A percentile compares a stretch with the other conserved stretches of the same genome.
phyloP scores from a whole-genome alignment of 306 rosid species.

The Casuarina glauca region DNA sequence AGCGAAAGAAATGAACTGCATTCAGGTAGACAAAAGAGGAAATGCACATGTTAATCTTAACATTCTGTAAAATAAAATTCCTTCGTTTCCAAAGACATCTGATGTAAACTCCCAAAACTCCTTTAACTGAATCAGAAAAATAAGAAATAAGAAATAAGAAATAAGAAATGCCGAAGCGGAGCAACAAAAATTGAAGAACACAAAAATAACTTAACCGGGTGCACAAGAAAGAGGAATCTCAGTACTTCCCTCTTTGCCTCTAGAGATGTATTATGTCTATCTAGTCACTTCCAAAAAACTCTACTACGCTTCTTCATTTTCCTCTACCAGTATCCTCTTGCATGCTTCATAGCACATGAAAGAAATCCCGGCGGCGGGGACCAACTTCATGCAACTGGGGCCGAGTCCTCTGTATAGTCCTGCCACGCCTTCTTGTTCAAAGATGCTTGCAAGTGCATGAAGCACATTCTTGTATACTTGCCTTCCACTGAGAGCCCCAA shows the following conservation, averaged over 20 bases:
- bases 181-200: constrained; percentile 21
- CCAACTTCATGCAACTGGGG: constrained; percentile 95
- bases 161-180: neutral
- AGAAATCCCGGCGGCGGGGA: constrained; percentile 95
- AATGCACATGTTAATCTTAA: neutral
- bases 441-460: constrained; percentile 83
- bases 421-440: constrained; percentile 70
- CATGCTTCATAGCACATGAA: constrained; percentile 99
- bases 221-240: constrained; percentile 9
- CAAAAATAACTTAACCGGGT: constrained; percentile 18
- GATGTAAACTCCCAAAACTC: constrained; percentile 37
- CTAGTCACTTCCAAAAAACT: neutral
- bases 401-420: constrained; percentile 88
- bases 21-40: neutral
- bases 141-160: neutral
- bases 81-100: constrained; percentile 10
- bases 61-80: neutral
- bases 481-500: constrained; percentile 83
- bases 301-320: constrained; percentile 50
- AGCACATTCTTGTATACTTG: constrained; percentile 73
- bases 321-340: constrained; percentile 76
- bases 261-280: neutral
- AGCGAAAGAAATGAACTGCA: too few species aligned
- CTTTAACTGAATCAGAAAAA: constrained; percentile 21
- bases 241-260: constrained; percentile 15